Conservation (phyloP, 176 grass and related monocot species). For the Leersia perrieri region DNA sequence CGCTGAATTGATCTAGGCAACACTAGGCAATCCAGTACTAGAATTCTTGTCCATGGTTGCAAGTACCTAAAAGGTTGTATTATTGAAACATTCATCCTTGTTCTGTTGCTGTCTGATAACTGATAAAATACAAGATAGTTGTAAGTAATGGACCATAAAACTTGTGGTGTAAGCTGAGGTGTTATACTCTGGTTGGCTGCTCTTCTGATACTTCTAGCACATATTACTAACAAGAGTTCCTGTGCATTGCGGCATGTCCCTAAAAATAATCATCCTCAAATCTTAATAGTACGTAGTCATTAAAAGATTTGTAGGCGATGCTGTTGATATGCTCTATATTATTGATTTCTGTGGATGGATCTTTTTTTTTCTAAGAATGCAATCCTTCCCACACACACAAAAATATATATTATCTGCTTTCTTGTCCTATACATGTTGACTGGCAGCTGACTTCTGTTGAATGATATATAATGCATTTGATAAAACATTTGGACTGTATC, state of each 20-base stretch:
- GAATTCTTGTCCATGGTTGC: not conserved
- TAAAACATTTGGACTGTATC: not conserved
- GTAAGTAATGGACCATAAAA: not conserved
- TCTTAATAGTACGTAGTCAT: too few species aligned
- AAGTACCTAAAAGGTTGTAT: not conserved
- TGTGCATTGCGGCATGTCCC: too few species aligned
- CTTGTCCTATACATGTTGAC: not conserved
- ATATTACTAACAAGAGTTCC: too few species aligned
- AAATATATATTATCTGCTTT: constrained; percentile 6
- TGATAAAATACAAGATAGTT: not conserved
- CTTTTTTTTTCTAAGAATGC: too few species aligned
- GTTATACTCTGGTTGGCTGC: not conserved
- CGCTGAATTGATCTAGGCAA: not conserved
- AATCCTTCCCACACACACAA: too few species aligned
- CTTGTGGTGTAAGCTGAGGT: not conserved
- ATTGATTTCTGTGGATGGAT: too few species aligned
- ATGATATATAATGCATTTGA: constrained; percentile 1
- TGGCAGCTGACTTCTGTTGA: not conserved
- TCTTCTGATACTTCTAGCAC: not conserved
- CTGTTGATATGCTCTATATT: too few species aligned
- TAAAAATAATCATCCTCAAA: too few species aligned
- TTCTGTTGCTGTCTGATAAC: not conserved
- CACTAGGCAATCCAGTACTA: not conserved
- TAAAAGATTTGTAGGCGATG: too few species aligned
- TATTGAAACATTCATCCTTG: not conserved